Conservation (phyloP, 176 grass and related monocot species). For the Aegilops tauschii region DNA sequence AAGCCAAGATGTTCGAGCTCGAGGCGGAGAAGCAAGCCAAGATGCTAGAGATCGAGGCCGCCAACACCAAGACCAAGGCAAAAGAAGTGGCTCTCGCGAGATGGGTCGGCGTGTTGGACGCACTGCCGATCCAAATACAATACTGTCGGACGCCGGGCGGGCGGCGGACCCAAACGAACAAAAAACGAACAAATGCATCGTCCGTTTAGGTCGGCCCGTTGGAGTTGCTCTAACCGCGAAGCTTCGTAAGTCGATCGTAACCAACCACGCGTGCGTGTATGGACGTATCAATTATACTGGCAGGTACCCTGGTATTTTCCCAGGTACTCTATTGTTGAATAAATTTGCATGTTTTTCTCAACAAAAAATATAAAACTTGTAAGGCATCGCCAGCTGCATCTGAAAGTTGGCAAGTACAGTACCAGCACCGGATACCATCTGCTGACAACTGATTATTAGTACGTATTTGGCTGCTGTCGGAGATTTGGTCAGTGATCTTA, state of each 20-base stretch:
- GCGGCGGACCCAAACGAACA: too few relatives aligned
- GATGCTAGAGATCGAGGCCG: too few relatives aligned
- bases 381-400: neutral
- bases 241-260: neutral
- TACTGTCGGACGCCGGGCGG: too few relatives aligned
- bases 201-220: too few relatives aligned
- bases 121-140: too few relatives aligned
- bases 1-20: too few relatives aligned
- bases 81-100: too few relatives aligned
- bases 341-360: neutral
- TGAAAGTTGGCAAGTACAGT: neutral
- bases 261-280: neutral
- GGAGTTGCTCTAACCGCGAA: neutral
- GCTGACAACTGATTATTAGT: neutral
- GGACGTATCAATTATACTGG: neutral
- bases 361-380: neutral
- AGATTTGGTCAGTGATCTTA: neutral
- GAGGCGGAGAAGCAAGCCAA: too few relatives aligned
- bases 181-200: too few relatives aligned
- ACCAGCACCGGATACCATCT: neutral
- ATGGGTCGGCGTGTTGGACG: too few relatives aligned
- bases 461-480: neutral
- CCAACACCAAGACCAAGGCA: too few relatives aligned
- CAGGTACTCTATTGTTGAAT: neutral
- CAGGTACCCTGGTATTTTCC: neutral